These are phyloP conservation scores for Phanerochaete sordida DNA, from an alignment of 768 basidiomycete genomes.

Conservation along the genomic window DNA sequence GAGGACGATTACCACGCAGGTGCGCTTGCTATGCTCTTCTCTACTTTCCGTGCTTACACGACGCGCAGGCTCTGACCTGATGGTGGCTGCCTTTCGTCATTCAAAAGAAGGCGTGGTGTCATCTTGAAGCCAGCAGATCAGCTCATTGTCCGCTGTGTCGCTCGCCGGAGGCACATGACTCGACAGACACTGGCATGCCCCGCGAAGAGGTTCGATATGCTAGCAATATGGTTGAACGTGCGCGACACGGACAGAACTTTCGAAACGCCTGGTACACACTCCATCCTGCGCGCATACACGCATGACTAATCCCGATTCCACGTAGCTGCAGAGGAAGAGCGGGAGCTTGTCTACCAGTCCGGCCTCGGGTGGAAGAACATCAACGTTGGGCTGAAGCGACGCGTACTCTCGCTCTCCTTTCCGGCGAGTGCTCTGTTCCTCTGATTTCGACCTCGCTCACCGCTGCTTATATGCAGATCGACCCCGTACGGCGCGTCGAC, in stretches of 20 bases:
- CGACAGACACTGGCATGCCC: constrained; percentile 80
- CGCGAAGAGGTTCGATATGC: constrained; percentile 37
- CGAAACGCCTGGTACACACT: constrained; percentile 43
- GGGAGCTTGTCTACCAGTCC: constrained; percentile 73
- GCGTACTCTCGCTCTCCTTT: constrained; percentile 79
- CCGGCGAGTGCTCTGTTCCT: constrained; percentile 66
- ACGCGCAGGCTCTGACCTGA: constrained; percentile 20
- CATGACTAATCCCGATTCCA: too few species aligned
- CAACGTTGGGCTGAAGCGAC: constrained; percentile 61
- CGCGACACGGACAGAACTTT: constrained; percentile 66
- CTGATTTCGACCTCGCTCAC: too few species aligned
- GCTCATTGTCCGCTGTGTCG: constrained; percentile 70
- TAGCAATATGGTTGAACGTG: constrained; percentile 65
- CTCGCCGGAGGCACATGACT: constrained; percentile 85
- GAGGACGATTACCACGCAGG: constrained; percentile 65
- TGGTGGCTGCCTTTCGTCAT: constrained; percentile 49
- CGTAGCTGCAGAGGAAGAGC: constrained; percentile 64
- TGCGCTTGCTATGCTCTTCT: constrained; percentile 33
- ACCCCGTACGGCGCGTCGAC: constrained; percentile 79
- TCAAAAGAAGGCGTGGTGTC: constrained; percentile 77
- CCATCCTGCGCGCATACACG: too few species aligned
- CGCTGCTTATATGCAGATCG: constrained; percentile 54
- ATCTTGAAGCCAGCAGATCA: constrained; percentile 74
- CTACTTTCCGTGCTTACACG: neutral
- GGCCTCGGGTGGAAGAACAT: constrained; percentile 79